Percentiles rank a stretch among this genome's conserved stretches.
These are phyloP conservation scores for Termitomyces sp. DNA, from an alignment of 768 basidiomycete genomes.

Conservation along the genomic window DNA sequence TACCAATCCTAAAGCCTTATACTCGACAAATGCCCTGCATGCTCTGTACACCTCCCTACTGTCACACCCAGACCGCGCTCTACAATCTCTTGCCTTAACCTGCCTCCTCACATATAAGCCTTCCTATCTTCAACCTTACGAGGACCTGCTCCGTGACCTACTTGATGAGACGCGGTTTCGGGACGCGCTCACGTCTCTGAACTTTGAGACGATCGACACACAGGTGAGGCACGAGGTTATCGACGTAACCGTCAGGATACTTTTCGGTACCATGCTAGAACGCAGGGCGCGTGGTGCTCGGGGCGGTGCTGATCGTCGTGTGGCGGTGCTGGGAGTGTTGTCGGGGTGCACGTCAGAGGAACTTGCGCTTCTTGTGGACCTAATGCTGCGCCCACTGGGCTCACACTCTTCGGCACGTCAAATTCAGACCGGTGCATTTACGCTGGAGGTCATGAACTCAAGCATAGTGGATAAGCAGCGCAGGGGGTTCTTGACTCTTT, in stretches of 20 bases:
- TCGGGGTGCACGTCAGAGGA: constrained; percentile 69
- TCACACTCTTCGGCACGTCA: constrained; percentile 21
- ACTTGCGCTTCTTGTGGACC: constrained; percentile 68
- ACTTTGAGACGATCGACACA: constrained; percentile 48
- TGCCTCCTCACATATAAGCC: constrained; percentile 84
- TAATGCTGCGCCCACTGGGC: constrained; percentile 79
- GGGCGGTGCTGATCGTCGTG: constrained; percentile 59
- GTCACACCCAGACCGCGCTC: constrained; percentile 74
- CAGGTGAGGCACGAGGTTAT: constrained; percentile 62
- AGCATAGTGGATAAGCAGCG: constrained; percentile 58
- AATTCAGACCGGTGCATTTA: constrained; percentile 19
- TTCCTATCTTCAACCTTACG: constrained; percentile 44
- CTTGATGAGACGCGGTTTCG: constrained; percentile 86
- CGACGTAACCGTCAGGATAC: constrained; percentile 62
- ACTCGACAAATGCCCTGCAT: constrained; percentile 59
- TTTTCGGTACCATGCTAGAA: constrained; percentile 88
- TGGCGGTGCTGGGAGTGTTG: constrained; percentile 70
- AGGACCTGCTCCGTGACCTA: constrained; percentile 61
- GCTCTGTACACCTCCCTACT: constrained; percentile 67
- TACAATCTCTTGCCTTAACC: constrained; percentile 71
- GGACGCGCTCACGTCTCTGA: constrained; percentile 76
- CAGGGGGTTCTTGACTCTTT: constrained; percentile 76
- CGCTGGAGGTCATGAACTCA: constrained; percentile 17
- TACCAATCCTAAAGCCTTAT: constrained; percentile 85
- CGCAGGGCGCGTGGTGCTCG: constrained; percentile 52